Base-by-base conservation (phyloP, 768 basidiomycete genomes). In the Leccinum obscurum region DNA sequence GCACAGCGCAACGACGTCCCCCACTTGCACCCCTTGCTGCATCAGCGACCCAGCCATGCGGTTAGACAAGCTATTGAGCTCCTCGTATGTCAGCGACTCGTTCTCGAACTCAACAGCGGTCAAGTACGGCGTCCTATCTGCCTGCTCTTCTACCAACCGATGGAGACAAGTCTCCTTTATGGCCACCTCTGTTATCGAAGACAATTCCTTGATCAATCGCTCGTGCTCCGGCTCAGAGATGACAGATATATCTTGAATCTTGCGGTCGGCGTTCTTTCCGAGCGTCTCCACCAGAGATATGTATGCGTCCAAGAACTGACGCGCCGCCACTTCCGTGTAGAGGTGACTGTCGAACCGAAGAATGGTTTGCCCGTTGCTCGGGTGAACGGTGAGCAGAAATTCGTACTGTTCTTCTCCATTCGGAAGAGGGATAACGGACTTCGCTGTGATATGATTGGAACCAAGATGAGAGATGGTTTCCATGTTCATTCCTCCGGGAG, bases 31-130 rank as follows among this genome's bases (percentile, higher is more conserved):
- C 30, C 72, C 71, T 11, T 71, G 61, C 50, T 65, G 72, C 20
- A 65, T 63, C 51, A 72, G 54, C 13, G 64, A 69, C 28, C 60
- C 64, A 0, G 76, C 75, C 20, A 77, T 68, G 30, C 72, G 70
- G 55, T 77, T 76, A 6, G 76, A 68, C 46, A 61, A 65, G 6
- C 59, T 35, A 26, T 76, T 75, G 14, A 77, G 68, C 32, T 73
- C 70, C 15, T 65, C 52, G 60, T 72, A 77, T 1, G 75, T 74
- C 37, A 77, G 46, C 0, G 67, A 61, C 51, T 76, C 64, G 44
- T 66, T 62, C 35, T 68, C 72, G 20, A 73, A 72, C 50, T 73
- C 71, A 26, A 72, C 20, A 14, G 72, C 71, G 8, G 64, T 56
- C 48, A 63, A 35, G 17, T 24, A 26, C 3, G 71, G 72, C 8